Percentiles rank a stretch among this genome's conserved stretches.
Conservation (phyloP, 768 basidiomycete species). For the Auricularia heimuer region DNA sequence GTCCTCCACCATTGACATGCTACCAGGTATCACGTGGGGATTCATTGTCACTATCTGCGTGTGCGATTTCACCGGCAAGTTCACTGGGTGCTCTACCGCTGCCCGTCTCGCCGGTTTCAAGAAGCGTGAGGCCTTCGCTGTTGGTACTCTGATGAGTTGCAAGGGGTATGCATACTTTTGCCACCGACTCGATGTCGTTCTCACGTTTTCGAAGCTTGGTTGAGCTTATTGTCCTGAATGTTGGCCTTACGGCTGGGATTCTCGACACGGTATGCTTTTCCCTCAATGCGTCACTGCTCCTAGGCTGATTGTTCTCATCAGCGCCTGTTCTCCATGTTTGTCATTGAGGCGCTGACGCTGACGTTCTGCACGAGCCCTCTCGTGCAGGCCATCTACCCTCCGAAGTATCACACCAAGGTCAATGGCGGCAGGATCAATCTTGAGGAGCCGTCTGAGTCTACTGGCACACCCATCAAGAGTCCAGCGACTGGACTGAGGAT, state of each 20-base stretch:
- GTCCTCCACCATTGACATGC: background rate
- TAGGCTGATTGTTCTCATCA: constrained; percentile 11
- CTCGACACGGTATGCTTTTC: constrained; percentile 28
- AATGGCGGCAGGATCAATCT: constrained; percentile 7
- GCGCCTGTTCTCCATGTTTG: constrained; percentile 82
- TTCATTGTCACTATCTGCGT: constrained; percentile 66
- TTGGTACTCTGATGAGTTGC: constrained; percentile 84
- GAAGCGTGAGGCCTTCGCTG: constrained; percentile 68
- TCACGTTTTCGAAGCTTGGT: constrained; percentile 39
- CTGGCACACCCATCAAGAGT: background rate
- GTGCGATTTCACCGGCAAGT: constrained; percentile 74
- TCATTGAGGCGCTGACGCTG: constrained; percentile 64
- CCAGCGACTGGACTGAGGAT: background rate
- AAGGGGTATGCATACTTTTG: constrained; percentile 50
- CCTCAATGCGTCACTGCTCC: background rate
- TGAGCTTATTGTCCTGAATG: constrained; percentile 86
- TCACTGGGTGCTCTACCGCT: constrained; percentile 51
- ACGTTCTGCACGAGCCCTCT: constrained; percentile 83
- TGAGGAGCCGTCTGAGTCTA: background rate
- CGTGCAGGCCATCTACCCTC: constrained; percentile 68
- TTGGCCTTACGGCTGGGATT: constrained; percentile 63
- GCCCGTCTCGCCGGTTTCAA: constrained; percentile 57
- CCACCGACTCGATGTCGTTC: background rate
- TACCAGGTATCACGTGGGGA: constrained; percentile 56
- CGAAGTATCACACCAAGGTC: constrained; percentile 33